phyloP scores from a whole-genome alignment of 805 yeast species.

The Blastobotrys muscicola region DNA sequence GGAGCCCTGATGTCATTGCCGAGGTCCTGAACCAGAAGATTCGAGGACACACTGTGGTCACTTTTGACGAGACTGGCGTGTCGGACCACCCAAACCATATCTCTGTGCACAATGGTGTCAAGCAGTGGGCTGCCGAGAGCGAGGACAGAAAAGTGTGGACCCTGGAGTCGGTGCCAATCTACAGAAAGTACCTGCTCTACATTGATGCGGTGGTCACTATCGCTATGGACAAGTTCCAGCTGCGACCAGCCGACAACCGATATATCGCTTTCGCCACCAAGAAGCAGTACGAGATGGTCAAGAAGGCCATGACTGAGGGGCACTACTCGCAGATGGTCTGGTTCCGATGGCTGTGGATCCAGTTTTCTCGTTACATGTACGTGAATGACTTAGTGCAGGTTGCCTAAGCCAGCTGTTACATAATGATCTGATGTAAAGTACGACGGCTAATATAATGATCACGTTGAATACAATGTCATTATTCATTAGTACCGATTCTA shows the following conservation, averaged over 20 bases:
- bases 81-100: constrained; percentile 85
- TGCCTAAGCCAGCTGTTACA: neutral
- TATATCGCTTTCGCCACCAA: constrained; percentile 13
- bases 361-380: constrained; percentile 65
- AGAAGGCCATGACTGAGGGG: constrained; percentile 70
- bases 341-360: constrained; percentile 87
- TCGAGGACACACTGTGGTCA: constrained; percentile 39
- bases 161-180: constrained; percentile 27
- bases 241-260: constrained; percentile 23
- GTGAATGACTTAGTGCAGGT: constrained; percentile 43
- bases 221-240: constrained; percentile 9
- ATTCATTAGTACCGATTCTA: neutral
- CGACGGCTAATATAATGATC: no score
- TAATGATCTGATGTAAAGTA: no score
- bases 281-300: constrained; percentile 26
- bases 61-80: constrained; percentile 78
- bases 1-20: constrained; percentile 46
- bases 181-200: constrained; percentile 28
- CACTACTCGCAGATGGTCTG: constrained; percentile 90
- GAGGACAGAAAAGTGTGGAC: constrained; percentile 19
- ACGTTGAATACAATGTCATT: neutral
- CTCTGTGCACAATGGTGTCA: constrained; percentile 19
- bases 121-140: constrained; percentile 6
- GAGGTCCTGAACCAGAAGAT: constrained; percentile 28
- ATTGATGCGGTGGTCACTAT: constrained; percentile 26